phyloP scores from a whole-genome alignment of 495 filamentous ascomycete genomes.

The Daldinia decipiens region DNA sequence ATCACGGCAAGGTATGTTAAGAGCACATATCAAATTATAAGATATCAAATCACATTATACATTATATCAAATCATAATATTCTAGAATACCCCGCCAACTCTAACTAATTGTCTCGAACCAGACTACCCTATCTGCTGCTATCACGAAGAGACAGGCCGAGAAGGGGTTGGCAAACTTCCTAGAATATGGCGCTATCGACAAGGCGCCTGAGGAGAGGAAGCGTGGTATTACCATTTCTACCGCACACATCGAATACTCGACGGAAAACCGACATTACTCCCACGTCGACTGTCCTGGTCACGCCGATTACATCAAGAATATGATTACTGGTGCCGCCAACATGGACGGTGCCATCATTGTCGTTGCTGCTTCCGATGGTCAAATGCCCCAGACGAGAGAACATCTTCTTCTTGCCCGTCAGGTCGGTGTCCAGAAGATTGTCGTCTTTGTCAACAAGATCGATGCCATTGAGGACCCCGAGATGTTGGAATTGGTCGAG shows the following conservation, averaged over 20 bases:
- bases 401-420: conserved; percentile 95
- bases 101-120: conserved; percentile 46
- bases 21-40: conserved; percentile 1
- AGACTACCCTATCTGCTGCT: conserved; percentile 97
- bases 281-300: conserved; percentile 99
- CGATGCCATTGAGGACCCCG: conserved; percentile 92
- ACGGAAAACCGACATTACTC: conserved; percentile 94
- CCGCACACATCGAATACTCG: conserved; percentile 97
- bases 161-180: conserved; percentile 91
- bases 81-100: conserved; percentile 25
- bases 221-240: conserved; percentile 99
- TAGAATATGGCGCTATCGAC: conserved; percentile 97
- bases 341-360: conserved; percentile 99
- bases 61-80: no score
- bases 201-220: conserved; percentile 99
- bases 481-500: conserved; percentile 99
- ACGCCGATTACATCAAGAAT: conserved; percentile 99
- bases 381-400: conserved; percentile 99
- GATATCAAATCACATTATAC: not conserved
- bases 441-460: conserved; percentile 99
- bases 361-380: conserved; percentile 97
- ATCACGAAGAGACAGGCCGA: conserved; percentile 97
- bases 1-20: conserved; percentile 90
- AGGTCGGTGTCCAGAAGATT: conserved; percentile 96
- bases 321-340: conserved; percentile 98